A percentile compares a stretch with the other conserved stretches of the same genome.
Evolutionary conservation across 257 asterid genomes (phyloP).

Genomic region (Capsicum baccatum): DNA sequence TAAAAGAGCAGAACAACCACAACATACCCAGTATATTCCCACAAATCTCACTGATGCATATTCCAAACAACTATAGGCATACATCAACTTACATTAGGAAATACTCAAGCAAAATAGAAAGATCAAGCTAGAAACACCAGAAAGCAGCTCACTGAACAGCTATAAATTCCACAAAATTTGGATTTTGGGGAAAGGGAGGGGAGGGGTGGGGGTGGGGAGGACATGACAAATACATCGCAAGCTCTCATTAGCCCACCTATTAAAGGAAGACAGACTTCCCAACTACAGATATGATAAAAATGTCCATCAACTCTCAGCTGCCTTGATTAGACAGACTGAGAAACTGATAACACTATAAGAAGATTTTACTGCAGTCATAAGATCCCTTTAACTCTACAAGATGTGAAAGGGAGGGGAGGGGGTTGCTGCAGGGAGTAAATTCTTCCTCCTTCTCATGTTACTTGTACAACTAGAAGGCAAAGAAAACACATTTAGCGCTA

Average conservation of each 20-base stretch:
- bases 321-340: constrained; percentile 9
- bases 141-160: constrained; percentile 12
- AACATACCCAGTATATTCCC: no score
- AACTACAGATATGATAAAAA: neutral
- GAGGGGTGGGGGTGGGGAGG: neutral
- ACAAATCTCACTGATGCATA: neutral
- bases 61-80: neutral
- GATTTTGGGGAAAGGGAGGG: no score
- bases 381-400: constrained; percentile 2
- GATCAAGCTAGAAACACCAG: constrained; percentile 16
- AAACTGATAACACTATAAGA: constrained; percentile 9
- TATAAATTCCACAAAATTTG: neutral
- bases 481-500: neutral
- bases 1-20: neutral
- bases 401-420: neutral
- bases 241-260: neutral
- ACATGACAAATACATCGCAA: neutral
- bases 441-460: neutral
- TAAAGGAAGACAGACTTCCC: neutral
- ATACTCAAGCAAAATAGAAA: constrained; percentile 21
- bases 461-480: neutral
- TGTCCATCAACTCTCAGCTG: constrained; percentile 24
- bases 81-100: neutral
- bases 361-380: neutral
- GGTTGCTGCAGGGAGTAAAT: neutral